Percentiles rank a stretch among this genome's conserved stretches.
These are phyloP conservation scores for Trametes cubensis DNA, from an alignment of 768 basidiomycete species.

Conservation along the genomic window DNA sequence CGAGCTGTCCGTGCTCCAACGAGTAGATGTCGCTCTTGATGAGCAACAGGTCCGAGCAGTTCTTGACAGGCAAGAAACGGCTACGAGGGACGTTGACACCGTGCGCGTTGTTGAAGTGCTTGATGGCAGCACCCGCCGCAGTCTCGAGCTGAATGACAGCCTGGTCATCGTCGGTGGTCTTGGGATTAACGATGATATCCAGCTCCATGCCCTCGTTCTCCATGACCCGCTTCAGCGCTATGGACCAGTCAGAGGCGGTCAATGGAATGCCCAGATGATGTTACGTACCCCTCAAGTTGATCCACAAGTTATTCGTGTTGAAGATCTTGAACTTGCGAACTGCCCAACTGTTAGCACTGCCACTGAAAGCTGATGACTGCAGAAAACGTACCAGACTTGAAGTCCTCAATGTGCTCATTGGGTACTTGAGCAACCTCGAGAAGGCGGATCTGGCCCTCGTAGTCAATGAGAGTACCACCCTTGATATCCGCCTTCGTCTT, in stretches of 20 bases:
- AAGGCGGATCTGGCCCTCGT: constrained; percentile 84
- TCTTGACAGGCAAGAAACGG: constrained; percentile 92
- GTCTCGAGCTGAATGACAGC: constrained; percentile 60
- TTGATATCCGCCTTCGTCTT: constrained; percentile 90
- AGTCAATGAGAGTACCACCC: constrained; percentile 88
- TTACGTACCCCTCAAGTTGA: constrained; percentile 68
- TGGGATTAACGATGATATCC: constrained; percentile 94
- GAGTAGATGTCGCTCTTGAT: constrained; percentile 95
- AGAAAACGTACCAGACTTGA: constrained; percentile 62
- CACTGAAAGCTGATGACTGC: background rate
- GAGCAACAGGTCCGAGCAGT: constrained; percentile 83
- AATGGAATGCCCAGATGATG: background rate
- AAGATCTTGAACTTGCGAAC: constrained; percentile 96
- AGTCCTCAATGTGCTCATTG: constrained; percentile 90
- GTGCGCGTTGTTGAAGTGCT: constrained; percentile 89
- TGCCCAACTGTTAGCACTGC: constrained; percentile 58
- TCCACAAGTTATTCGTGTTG: constrained; percentile 85
- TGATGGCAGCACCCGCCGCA: constrained; percentile 91
- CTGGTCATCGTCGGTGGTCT: constrained; percentile 83
- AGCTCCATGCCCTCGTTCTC: constrained; percentile 84
- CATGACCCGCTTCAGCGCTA: constrained; percentile 90
- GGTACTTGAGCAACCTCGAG: constrained; percentile 96
- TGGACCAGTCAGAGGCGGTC: constrained; percentile 9
- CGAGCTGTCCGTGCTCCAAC: constrained; percentile 82
- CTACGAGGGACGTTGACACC: constrained; percentile 94